Percentiles rank a stretch among this genome's conserved stretches.
phyloP scores from a whole-genome alignment of 306 rosid genomes.

The Psophocarpus tetragonolobus region DNA sequence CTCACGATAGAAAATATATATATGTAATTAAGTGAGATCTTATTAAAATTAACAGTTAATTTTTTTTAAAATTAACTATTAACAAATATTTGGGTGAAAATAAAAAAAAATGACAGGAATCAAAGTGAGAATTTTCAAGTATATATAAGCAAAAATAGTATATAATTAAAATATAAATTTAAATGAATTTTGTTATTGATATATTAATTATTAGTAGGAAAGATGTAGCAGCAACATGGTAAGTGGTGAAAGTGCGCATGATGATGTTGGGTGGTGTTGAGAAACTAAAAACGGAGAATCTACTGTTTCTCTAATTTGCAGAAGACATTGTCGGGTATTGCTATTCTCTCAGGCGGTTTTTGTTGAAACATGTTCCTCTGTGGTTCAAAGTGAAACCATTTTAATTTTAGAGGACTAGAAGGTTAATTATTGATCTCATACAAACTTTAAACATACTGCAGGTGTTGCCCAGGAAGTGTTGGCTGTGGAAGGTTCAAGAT shows the following conservation, averaged over 20 bases:
- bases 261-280: constrained; percentile 23
- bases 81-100: no score
- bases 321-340: constrained; percentile 32
- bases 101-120: no score
- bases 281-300: constrained; percentile 21
- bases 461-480: constrained; percentile 22
- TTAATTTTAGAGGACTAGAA: not conserved
- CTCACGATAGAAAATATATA: no score
- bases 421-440: constrained; percentile 14
- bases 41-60: no score
- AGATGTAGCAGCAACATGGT: not conserved
- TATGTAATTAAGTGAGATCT: no score
- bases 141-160: no score
- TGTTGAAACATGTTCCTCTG: constrained; percentile 38
- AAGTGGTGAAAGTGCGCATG: constrained; percentile 26
- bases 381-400: not conserved
- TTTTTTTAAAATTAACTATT: no score
- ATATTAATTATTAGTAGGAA: not conserved
- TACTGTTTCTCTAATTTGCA: not conserved
- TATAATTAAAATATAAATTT: no score
- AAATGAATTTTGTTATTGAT: no score
- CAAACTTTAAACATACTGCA: constrained; percentile 8
- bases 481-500: constrained; percentile 6
- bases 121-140: no score
- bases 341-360: constrained; percentile 33